Evolutionary conservation across 148 eudicot genomes (phyloP).

Genomic region (Talinum fruticosum): DNA sequence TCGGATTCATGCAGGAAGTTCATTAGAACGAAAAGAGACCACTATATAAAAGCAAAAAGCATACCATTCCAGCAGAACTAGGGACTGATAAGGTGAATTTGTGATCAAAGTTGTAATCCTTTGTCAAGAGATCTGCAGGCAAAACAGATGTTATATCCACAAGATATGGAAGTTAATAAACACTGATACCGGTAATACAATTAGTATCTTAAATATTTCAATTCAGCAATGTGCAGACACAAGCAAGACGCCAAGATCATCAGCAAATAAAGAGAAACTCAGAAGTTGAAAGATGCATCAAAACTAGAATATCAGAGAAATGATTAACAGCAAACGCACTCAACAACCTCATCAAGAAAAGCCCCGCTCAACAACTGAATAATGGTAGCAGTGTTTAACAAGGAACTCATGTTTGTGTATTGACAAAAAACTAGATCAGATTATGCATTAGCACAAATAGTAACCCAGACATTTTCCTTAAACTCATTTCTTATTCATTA

Average conservation of each 20-base stretch:
- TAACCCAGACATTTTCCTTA: background rate
- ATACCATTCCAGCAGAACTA: constrained; percentile 78
- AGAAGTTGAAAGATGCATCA: background rate
- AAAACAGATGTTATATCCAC: background rate
- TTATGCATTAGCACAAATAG: background rate
- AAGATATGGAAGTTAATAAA: background rate
- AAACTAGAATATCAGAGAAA: background rate
- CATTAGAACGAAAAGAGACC: background rate
- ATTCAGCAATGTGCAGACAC: background rate
- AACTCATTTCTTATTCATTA: background rate
- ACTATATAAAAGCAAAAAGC: constrained; percentile 7
- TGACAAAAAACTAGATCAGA: background rate
- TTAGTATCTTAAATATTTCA: background rate
- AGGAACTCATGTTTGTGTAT: background rate
- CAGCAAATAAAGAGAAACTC: background rate
- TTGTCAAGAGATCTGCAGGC: constrained; percentile 74
- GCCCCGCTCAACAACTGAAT: no score
- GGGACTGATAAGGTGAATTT: constrained; percentile 67
- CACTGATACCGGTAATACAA: background rate
- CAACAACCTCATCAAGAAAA: no score
- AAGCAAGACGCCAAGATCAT: background rate
- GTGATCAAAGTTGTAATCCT: constrained; percentile 85
- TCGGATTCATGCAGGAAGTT: background rate
- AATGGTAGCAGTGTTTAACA: background rate
- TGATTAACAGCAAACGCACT: background rate